Percentiles rank a stretch among this genome's conserved stretches.
These are phyloP conservation scores for Hypoxylon fuscum DNA, from an alignment of 495 filamentous ascomycete genomes.

Conservation along the genomic window DNA sequence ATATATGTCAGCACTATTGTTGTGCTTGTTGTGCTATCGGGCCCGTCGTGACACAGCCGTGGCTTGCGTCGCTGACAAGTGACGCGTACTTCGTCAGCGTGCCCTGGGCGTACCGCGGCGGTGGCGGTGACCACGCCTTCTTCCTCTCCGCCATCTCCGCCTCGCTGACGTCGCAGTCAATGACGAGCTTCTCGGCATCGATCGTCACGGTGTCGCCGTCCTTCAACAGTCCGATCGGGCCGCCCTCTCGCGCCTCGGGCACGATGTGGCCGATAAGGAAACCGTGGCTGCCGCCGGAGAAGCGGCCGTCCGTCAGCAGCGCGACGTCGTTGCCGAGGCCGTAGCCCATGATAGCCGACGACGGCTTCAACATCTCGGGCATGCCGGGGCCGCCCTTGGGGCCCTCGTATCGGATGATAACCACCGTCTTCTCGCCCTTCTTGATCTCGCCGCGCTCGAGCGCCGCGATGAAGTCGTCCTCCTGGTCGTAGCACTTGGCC, in stretches of 20 bases:
- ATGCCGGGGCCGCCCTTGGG: constrained; percentile 83
- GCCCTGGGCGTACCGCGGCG: constrained; percentile 72
- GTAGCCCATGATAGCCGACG: constrained; percentile 84
- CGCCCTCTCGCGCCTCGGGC: constrained; percentile 74
- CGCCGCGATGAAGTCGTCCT: constrained; percentile 80
- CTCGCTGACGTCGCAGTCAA: constrained; percentile 68
- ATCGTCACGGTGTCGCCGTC: constrained; percentile 77
- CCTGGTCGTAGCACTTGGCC: constrained; percentile 86
- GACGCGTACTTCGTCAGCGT: constrained; percentile 81
- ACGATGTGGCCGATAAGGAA: constrained; percentile 83
- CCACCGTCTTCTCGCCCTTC: constrained; percentile 97
- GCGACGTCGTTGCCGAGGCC: constrained; percentile 85
- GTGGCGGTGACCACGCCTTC: constrained; percentile 71
- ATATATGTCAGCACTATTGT: background rate
- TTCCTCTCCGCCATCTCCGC: constrained; percentile 72
- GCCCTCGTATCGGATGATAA: constrained; percentile 95
- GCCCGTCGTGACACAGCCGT: constrained; percentile 81
- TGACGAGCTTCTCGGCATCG: constrained; percentile 70
- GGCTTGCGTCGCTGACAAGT: constrained; percentile 76
- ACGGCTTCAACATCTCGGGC: constrained; percentile 90
- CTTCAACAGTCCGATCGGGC: constrained; percentile 71
- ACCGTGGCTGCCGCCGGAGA: constrained; percentile 80
- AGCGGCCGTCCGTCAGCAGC: constrained; percentile 80
- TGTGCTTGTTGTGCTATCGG: background rate
- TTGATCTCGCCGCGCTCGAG: constrained; percentile 85